These are phyloP conservation scores for Amanita thiersii DNA, from an alignment of 768 basidiomycete genomes.

Conservation along the genomic window DNA sequence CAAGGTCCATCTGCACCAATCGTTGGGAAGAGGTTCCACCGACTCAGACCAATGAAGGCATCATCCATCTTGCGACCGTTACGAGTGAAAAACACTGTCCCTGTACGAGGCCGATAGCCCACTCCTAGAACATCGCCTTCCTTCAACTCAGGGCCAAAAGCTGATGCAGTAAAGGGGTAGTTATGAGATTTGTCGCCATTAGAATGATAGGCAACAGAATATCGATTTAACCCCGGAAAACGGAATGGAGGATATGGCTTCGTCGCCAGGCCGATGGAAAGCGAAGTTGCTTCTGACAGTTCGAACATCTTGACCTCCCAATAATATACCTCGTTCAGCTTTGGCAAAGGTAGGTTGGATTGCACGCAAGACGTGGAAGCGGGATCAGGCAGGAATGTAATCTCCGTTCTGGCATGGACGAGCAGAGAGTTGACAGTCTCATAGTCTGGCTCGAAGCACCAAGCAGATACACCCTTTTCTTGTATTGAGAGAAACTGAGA, in stretches of 20 bases:
- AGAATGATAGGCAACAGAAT: slow-evolving; percentile 92
- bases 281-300: slow-evolving; percentile 76
- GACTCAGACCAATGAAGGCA: slow-evolving; percentile 83
- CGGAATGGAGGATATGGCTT: slow-evolving; percentile 96
- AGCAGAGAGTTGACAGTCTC: slow-evolving; percentile 89
- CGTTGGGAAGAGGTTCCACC: slow-evolving; percentile 94
- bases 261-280: slow-evolving; percentile 92
- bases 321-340: slow-evolving; percentile 98
- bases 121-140: slow-evolving; percentile 96
- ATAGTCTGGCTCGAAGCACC: slow-evolving; percentile 99
- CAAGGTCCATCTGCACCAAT: slow-evolving; percentile 95
- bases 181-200: slow-evolving; percentile 97
- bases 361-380: slow-evolving; percentile 92
- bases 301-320: slow-evolving; percentile 99
- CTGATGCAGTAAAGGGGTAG: slow-evolving; percentile 82
- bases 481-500: slow-evolving; percentile 99
- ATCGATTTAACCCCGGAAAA: slow-evolving; percentile 76
- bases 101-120: slow-evolving; percentile 92
- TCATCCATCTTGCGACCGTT: slow-evolving; percentile 97
- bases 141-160: slow-evolving; percentile 78
- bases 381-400: slow-evolving; percentile 96
- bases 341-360: slow-evolving; percentile 93
- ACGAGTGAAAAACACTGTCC: slow-evolving; percentile 98
- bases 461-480: slow-evolving; percentile 98
- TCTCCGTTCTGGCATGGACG: slow-evolving; percentile 93